Evolutionary conservation across 495 filamentous ascomycete genomes (phyloP).

Genomic region (Penicillium coprophilum): DNA sequence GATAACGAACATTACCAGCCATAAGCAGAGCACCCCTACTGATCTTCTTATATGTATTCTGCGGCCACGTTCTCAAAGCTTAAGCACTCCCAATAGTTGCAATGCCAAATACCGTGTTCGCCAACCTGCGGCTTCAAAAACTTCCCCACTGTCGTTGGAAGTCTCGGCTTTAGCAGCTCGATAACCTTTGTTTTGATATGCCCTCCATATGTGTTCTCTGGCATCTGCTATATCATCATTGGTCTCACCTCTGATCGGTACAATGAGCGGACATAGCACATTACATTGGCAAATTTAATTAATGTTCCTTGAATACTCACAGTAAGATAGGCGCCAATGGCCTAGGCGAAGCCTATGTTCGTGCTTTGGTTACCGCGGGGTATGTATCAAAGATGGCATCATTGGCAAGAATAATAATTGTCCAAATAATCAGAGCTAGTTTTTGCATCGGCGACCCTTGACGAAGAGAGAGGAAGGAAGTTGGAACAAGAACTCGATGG

Average conservation of each 20-base stretch:
- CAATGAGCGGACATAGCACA: conserved; percentile 52
- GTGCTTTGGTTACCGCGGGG: too few species aligned
- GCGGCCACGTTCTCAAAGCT: neutral
- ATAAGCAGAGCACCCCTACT: neutral
- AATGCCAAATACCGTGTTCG: neutral
- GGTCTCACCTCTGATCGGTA: conserved; percentile 40
- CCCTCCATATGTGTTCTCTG: conserved; percentile 50
- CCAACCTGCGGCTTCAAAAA: conserved; percentile 35
- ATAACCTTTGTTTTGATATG: conserved; percentile 53
- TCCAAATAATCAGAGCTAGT: too few species aligned
- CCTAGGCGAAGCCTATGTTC: too few species aligned
- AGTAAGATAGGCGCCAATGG: too few species aligned
- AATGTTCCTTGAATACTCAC: too few species aligned
- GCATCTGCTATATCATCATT: conserved; percentile 44
- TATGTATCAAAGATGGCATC: too few species aligned
- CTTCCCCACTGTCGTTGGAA: conserved; percentile 56
- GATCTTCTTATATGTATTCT: neutral
- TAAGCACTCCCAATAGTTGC: neutral
- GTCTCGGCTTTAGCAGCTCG: conserved; percentile 50
- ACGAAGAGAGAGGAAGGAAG: too few species aligned
- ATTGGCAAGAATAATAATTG: too few species aligned
- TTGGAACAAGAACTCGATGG: too few species aligned
- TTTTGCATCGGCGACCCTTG: too few species aligned
- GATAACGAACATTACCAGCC: neutral
- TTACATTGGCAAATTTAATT: conserved; percentile 11